Evolutionary conservation across 2,329 filamentous ascomycete species (phyloP).

Genomic region (Pleoardoris graminearum): DNA sequence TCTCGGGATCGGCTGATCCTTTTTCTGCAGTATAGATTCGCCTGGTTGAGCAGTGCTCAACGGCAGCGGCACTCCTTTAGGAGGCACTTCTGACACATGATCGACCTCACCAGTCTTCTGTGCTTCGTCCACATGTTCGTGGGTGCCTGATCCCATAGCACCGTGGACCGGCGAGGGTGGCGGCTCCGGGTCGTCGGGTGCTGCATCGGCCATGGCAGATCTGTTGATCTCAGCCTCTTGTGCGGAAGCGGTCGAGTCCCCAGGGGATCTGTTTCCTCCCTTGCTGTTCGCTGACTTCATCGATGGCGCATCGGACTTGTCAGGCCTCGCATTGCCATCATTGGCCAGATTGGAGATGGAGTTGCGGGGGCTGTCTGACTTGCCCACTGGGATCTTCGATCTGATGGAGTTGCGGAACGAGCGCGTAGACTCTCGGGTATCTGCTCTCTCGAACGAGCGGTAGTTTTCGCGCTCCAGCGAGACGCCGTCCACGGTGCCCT

Average conservation of each 20-base stretch:
- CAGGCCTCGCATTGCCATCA: slow-evolving; percentile 56
- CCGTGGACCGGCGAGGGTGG: slow-evolving; percentile 90
- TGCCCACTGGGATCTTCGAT: slow-evolving; percentile 83
- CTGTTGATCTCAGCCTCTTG: slow-evolving; percentile 46
- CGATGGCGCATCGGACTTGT: slow-evolving; percentile 76
- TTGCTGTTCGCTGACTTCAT: slow-evolving; percentile 70
- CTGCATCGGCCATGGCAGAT: slow-evolving; percentile 39
- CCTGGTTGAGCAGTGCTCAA: slow-evolving; percentile 70
- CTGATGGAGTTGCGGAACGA: slow-evolving; percentile 80
- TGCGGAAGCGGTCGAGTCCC: slow-evolving; percentile 47
- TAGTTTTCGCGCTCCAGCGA: slow-evolving; percentile 72
- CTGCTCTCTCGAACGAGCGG: slow-evolving; percentile 87
- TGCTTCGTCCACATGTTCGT: slow-evolving; percentile 73
- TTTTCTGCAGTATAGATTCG: slow-evolving; percentile 86
- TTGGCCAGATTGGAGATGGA: slow-evolving; percentile 65
- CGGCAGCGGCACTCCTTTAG: slow-evolving; percentile 62
- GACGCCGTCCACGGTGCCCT: slow-evolving; percentile 56
- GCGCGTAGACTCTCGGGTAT: slow-evolving; percentile 88
- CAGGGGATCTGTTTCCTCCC: slow-evolving; percentile 37
- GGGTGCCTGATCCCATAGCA: slow-evolving; percentile 71
- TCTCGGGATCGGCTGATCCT: slow-evolving; percentile 70
- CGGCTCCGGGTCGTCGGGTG: slow-evolving; percentile 45
- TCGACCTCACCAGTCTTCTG: slow-evolving; percentile 90
- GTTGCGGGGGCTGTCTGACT: slow-evolving; percentile 77
- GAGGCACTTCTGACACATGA: slow-evolving; percentile 88